A percentile compares a stretch with the other conserved stretches of the same genome.
Evolutionary conservation across 2,329 filamentous ascomycete species (phyloP).

Genomic region (Sclerotinia trifoliorum): DNA sequence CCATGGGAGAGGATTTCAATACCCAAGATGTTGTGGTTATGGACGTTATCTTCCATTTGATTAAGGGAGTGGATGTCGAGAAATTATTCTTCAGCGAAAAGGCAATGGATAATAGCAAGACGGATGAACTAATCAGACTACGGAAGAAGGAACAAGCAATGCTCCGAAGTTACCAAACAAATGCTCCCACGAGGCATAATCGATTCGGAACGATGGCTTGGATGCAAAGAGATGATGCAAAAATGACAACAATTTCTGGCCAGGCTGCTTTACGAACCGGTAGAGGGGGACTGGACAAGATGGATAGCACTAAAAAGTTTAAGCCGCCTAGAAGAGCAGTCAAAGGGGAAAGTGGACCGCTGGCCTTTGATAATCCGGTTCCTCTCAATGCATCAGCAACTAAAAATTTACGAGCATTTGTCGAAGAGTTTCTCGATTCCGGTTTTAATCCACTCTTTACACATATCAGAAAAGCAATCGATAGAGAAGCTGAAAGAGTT

Average conservation of each 20-base stretch:
- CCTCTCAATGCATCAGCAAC: constrained; percentile 71
- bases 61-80: constrained; percentile 83
- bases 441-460: constrained; percentile 91
- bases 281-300: constrained; percentile 73
- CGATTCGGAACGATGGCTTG: constrained; percentile 97
- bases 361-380: constrained; percentile 74
- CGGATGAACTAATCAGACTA: constrained; percentile 69
- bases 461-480: constrained; percentile 83
- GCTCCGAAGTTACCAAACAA: constrained; percentile 71
- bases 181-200: constrained; percentile 83
- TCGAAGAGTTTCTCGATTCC: constrained; percentile 90
- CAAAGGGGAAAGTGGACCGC: constrained; percentile 61
- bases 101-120: constrained; percentile 66
- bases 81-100: constrained; percentile 83
- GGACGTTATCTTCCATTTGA: constrained; percentile 87
- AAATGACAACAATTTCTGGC: constrained; percentile 82
- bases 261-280: constrained; percentile 78
- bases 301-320: constrained; percentile 89
- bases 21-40: constrained; percentile 85
- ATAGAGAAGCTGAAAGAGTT: constrained; percentile 82
- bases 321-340: constrained; percentile 69
- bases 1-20: constrained; percentile 90
- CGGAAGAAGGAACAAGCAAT: constrained; percentile 83
- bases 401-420: constrained; percentile 75
- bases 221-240: constrained; percentile 83